Percentiles rank a stretch among this genome's conserved stretches.
phyloP scores from a whole-genome alignment of 225 moss, liverwort and hornwort species.

The Pseudoscleropodium purum region DNA sequence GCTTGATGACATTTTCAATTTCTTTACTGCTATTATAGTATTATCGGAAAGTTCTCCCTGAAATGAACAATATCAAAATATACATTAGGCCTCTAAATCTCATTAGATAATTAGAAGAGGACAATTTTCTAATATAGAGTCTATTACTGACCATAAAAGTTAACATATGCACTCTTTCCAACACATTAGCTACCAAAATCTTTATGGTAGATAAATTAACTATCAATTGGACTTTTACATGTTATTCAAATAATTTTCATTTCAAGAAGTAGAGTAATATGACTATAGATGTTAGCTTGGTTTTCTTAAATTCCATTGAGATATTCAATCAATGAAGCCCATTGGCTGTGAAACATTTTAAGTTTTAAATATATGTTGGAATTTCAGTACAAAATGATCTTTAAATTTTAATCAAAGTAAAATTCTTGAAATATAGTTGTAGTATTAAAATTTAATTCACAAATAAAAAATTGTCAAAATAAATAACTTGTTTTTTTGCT shows the following conservation, averaged over 20 bases:
- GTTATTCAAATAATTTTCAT: background rate
- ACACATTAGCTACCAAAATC: too few relatives aligned
- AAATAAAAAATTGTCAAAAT: too few relatives aligned
- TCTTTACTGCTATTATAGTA: constrained; percentile 1
- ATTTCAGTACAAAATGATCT: too few relatives aligned
- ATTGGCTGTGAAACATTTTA: background rate
- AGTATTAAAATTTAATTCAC: too few relatives aligned
- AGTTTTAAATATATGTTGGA: too few relatives aligned
- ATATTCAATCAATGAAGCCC: background rate
- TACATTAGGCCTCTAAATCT: background rate
- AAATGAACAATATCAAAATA: background rate
- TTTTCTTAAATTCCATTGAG: background rate
- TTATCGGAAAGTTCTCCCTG: background rate
- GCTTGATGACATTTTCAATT: background rate
- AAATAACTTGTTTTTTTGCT: too few relatives aligned
- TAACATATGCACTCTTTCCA: too few relatives aligned
- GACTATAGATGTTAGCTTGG: background rate
- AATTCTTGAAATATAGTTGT: too few relatives aligned
- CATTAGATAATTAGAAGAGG: background rate
- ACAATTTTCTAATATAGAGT: background rate
- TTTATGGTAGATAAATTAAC: background rate
- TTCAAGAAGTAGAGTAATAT: background rate
- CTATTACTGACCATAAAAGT: too few relatives aligned
- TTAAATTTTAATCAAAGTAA: too few relatives aligned
- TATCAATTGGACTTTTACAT: background rate